Evolutionary conservation across 495 filamentous ascomycete species (phyloP), one percentile per base, ranked within the genome.

Genomic region (Podospora fimiseda): DNA sequence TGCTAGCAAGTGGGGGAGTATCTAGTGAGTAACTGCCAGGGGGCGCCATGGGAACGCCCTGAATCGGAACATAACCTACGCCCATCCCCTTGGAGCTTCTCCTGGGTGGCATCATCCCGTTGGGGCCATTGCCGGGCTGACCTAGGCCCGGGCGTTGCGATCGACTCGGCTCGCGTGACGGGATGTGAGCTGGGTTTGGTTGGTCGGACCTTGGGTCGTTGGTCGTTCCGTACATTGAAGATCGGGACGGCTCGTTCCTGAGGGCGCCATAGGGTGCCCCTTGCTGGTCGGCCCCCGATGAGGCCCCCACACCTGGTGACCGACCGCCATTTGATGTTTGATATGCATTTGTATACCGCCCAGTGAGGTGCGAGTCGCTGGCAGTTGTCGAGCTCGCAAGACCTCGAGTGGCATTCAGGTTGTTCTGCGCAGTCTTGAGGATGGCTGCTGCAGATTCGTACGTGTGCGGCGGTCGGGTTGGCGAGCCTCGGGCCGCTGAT

Each of bases 81-180:
- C 71, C 74, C 70, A 82, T 75, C 19, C 81, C 81, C 58, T 76
- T 81, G 14, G 84, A 89, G 62, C 80, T 87, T 62, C 84, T 78
- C 56, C 85, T 77, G 43, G 83, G 79, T 49, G 85, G 85, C 43
- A 82, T 63, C 22, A 80, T 72, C 33, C 77, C 80, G 61, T 79
- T 86, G 1, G 50, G 54, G 18, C 77, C 78, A 22, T 73, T 66
- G 30, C 81, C 72, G 27, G 70, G 62, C 7, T 64, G 62, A 2
- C 59, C 44, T 39, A 64, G 68, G 3, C 82, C 79, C 50, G 74
- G 71, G 55, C 80, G 80, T 77, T 74, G 57, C 80, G 82, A 60
- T 84, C 85, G 84, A 61, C 81, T 90, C 30, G 76, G 73, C 59
- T 93, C 86, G 59, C 87, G 77, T 30, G 79, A 76, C 5, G 82